phyloP scores from a whole-genome alignment of 2,329 filamentous ascomycete species.

The Phyllosticta citrichinensis region DNA sequence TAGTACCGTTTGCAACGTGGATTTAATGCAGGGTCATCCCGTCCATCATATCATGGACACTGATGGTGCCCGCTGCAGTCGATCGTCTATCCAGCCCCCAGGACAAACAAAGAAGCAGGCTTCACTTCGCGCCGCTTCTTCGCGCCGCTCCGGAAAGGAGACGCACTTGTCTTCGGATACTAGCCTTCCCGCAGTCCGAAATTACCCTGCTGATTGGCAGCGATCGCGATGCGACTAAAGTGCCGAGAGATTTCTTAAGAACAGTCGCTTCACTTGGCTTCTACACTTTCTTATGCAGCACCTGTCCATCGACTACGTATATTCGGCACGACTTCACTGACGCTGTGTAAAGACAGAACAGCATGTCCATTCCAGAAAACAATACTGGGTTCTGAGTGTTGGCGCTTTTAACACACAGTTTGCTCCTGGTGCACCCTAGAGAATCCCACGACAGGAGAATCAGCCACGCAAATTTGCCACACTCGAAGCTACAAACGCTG shows the following conservation, averaged over 20 bases:
- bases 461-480: neutral
- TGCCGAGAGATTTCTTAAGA: neutral
- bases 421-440: neutral
- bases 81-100: neutral
- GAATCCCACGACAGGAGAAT: neutral
- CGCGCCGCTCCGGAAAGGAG: neutral
- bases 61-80: neutral
- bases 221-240: neutral
- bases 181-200: neutral
- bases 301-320: too few species aligned
- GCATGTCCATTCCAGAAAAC: neutral
- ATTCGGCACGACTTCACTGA: neutral
- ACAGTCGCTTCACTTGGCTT: neutral
- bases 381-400: neutral
- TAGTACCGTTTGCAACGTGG: neutral
- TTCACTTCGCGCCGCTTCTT: neutral
- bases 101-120: neutral
- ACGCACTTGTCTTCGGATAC: neutral
- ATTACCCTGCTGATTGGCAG: neutral
- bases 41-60: neutral
- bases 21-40: neutral
- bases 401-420: neutral
- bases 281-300: neutral
- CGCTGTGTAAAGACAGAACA: neutral
- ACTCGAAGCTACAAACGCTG: neutral